These are phyloP conservation scores for Hyaloscypha finlandica DNA, from an alignment of 495 filamentous ascomycete genomes.

Conservation along the genomic window DNA sequence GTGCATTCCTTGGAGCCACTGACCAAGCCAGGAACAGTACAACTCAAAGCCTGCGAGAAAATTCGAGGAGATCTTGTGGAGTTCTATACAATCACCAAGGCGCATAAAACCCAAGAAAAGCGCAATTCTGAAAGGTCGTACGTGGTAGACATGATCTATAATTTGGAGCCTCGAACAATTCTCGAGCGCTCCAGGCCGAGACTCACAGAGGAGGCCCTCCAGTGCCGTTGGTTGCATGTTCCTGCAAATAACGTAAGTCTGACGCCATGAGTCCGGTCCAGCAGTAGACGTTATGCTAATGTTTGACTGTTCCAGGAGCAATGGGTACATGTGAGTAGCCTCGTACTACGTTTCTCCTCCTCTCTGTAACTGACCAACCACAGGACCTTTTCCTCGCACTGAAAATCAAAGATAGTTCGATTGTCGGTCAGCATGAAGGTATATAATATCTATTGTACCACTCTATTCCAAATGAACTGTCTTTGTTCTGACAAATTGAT, in stretches of 20 bases:
- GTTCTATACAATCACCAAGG: not conserved
- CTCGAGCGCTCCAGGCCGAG: not conserved
- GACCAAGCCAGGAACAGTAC: not conserved
- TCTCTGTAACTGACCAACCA: not conserved
- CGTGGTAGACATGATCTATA: not conserved
- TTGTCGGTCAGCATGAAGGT: not conserved
- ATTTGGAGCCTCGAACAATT: not conserved
- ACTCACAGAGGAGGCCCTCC: not conserved
- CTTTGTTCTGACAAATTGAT: not conserved
- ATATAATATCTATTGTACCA: not conserved
- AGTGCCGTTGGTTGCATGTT: not conserved
- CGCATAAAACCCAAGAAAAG: not conserved
- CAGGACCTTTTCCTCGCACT: conserved; percentile 2
- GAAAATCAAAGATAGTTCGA: not conserved
- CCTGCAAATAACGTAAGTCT: conserved; percentile 4
- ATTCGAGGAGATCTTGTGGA: conserved; percentile 1
- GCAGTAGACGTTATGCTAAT: too few species aligned
- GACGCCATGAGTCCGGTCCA: too few species aligned
- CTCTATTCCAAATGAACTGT: not conserved
- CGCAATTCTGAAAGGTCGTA: not conserved
- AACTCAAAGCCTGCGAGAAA: not conserved
- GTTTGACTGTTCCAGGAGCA: not conserved
- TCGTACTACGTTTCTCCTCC: not conserved
- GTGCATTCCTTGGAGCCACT: not conserved
- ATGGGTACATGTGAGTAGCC: not conserved